A percentile compares a stretch with the other conserved stretches of the same genome.
phyloP scores from a whole-genome alignment of 768 basidiomycete species.

The Boletus pseudo-olivaceus region DNA sequence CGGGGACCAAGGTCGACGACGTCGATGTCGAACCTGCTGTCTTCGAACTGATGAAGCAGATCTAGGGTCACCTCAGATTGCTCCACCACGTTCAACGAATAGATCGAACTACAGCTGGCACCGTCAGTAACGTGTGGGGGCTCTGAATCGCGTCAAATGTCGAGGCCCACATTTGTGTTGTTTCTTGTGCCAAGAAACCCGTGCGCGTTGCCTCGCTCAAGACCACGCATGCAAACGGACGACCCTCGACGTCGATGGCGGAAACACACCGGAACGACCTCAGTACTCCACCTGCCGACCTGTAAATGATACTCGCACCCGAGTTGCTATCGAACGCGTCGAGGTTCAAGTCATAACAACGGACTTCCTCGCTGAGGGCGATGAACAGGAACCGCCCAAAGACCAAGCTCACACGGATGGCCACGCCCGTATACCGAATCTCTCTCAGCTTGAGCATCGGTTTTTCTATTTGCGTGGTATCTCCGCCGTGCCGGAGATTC shows the following conservation, averaged over 20 bases:
- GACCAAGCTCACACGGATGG: constrained; percentile 2
- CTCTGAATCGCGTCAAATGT: not conserved
- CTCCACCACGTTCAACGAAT: constrained; percentile 1
- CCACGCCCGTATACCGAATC: constrained; percentile 6
- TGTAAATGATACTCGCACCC: constrained; percentile 8
- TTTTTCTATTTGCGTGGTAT: not conserved
- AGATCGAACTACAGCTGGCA: constrained; percentile 3
- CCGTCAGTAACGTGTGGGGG: not conserved
- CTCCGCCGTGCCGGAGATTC: not conserved
- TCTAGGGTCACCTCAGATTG: constrained; percentile 4
- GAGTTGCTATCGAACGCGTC: not conserved
- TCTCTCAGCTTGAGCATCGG: not conserved
- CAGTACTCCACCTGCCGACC: not conserved
- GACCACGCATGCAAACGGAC: constrained; percentile 15
- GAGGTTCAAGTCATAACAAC: constrained; percentile 13
- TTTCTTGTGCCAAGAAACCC: not conserved
- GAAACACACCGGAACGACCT: constrained; percentile 7
- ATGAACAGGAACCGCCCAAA: constrained; percentile 16
- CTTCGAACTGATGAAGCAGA: constrained; percentile 14
- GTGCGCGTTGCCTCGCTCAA: not conserved
- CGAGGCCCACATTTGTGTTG: constrained; percentile 1
- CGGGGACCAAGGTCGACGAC: constrained; percentile 16
- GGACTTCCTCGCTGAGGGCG: constrained; percentile 11
- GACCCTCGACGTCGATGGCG: constrained; percentile 9
- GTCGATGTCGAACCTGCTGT: not conserved